These are phyloP conservation scores for Endothia cerciana DNA, from an alignment of 2,329 filamentous ascomycete genomes.

Conservation along the genomic window DNA sequence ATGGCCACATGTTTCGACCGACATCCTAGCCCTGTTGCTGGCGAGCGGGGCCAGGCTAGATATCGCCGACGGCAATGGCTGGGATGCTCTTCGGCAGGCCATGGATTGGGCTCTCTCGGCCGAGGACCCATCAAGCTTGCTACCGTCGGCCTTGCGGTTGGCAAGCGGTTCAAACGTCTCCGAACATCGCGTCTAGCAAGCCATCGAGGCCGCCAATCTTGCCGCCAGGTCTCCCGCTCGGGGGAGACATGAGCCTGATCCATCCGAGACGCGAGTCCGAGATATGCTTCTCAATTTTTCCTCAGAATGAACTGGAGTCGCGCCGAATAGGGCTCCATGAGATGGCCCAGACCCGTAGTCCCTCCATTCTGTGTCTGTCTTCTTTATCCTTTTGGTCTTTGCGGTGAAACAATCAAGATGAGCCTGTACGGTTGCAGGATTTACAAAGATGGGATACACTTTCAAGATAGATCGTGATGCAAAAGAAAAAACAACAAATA, in stretches of 20 bases:
- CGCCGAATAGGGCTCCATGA: too few species aligned
- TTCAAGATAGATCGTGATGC: too few species aligned
- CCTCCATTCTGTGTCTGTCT: too few species aligned
- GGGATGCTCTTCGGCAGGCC: neutral
- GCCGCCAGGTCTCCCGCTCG: neutral
- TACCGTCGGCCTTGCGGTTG: neutral
- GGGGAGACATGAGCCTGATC: too few species aligned
- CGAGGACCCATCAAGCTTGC: neutral
- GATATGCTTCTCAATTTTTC: too few species aligned
- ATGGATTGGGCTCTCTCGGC: neutral
- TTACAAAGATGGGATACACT: too few species aligned
- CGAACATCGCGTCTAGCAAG: neutral
- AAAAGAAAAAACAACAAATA: too few species aligned
- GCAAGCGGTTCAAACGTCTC: neutral
- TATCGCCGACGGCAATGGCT: neutral
- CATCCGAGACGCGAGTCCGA: neutral
- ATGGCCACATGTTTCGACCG: neutral
- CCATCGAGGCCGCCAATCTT: neutral
- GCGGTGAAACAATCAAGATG: too few species aligned
- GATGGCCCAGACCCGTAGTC: too few species aligned
- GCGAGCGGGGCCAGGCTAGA: constrained; percentile 3
- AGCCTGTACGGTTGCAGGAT: too few species aligned
- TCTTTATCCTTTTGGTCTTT: too few species aligned
- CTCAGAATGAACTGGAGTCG: too few species aligned
- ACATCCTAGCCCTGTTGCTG: constrained; percentile 4